A percentile compares a stretch with the other conserved stretches of the same genome.
These are phyloP conservation scores for Reticulascus tulasneorum DNA, from an alignment of 2,329 filamentous ascomycete species.

Conservation along the genomic window DNA sequence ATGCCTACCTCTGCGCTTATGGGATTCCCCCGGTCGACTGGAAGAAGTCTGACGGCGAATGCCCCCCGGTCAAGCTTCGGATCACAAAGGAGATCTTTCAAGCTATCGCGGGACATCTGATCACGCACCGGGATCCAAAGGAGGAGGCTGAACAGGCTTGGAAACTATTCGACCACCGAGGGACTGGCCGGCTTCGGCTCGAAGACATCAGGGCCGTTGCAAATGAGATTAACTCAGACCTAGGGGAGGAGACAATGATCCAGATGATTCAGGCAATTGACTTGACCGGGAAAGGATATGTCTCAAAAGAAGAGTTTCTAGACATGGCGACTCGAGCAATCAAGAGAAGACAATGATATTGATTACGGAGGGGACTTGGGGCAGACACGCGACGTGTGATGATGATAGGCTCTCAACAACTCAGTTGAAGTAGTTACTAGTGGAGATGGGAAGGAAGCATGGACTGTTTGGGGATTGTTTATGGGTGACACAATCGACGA, in stretches of 20 bases:
- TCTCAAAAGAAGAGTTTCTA: slow-evolving; percentile 66
- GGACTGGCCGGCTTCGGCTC: slow-evolving; percentile 86
- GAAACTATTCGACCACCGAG: slow-evolving; percentile 85
- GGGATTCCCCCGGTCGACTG: slow-evolving; percentile 66
- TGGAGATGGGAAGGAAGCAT: too few species aligned
- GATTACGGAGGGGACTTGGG: too few species aligned
- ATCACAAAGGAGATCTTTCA: slow-evolving; percentile 72
- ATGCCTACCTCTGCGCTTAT: slow-evolving; percentile 74
- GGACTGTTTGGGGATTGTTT: too few species aligned
- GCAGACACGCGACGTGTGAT: too few species aligned
- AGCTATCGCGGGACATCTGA: slow-evolving; percentile 72
- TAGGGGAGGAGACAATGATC: slow-evolving; percentile 86
- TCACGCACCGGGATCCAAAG: slow-evolving; percentile 76
- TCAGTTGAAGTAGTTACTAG: too few species aligned
- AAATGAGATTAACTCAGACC: slow-evolving; percentile 74
- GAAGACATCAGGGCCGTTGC: slow-evolving; percentile 85
- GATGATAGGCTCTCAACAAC: too few species aligned
- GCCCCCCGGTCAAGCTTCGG: slow-evolving; percentile 63
- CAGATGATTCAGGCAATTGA: slow-evolving; percentile 99
- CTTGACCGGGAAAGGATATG: slow-evolving; percentile 82
- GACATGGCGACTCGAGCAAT: too few species aligned
- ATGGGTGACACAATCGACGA: too few species aligned
- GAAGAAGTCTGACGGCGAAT: slow-evolving; percentile 39
- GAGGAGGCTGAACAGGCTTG: slow-evolving; percentile 93
- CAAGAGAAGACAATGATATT: too few species aligned